Base-by-base conservation (phyloP, 345 rosid genomes). In the Gossypium thurberi region DNA sequence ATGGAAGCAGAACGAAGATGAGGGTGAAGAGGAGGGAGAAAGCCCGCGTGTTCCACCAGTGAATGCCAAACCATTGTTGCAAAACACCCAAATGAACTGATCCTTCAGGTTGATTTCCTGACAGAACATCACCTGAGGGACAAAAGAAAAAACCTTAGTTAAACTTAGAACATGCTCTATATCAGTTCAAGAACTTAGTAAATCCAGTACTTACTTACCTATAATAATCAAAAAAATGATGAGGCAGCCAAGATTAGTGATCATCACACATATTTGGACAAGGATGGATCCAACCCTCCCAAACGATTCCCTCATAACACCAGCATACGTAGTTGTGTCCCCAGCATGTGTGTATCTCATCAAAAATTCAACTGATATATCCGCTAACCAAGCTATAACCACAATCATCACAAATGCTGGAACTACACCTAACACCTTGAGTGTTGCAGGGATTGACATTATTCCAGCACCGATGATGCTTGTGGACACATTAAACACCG, bases 391-490 rank as follows among this genome's bases (percentile, higher is more conserved):
- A 6, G 88, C 98, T 9, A 94, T 76, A 26, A 79, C 65, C 55
- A 77, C 53, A 44, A 92, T 90, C 60, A 89, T 69, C 64, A 76
- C 63, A 2, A 94, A 79, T 23, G 97, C 97, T n/a, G 97, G 98
- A 21, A 89, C 70, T 0, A 89, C 85, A 4, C 98, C 98, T 0
- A 94, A 83, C 10, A 94, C 97, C 82, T 84, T 92, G 2, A 89
- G 59, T 3, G 98, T 89, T 11, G 93, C 97, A 0, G 98, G 97
- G 52, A 92, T 86, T 5, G 98, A 88, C 98, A 94, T 94, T 42
- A 92, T 94, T 5, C 97, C 97, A 3, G 97, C 97, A 10, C 98
- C 97, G 44, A 94, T 81, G 13, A 89, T 86, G 79, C 86, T 92
- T 0, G 97, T 94, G 1, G 98, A 85, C 44, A 94, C 91, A 60